These are phyloP conservation scores for Eragrostis curvula DNA, from an alignment of 176 grass and related monocot species.

Conservation along the genomic window DNA sequence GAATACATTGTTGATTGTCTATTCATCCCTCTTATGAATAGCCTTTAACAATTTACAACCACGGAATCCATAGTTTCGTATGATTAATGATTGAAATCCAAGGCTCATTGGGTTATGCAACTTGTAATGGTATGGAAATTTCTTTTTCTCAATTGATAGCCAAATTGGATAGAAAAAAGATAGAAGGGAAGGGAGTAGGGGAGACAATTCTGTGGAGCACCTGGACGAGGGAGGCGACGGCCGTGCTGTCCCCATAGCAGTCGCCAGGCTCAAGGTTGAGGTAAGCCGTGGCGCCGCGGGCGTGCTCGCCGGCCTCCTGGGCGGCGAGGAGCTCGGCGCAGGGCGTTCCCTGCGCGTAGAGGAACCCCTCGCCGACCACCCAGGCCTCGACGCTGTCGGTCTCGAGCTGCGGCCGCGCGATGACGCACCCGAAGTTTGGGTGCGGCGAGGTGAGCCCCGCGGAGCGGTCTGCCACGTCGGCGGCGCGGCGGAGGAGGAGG, in stretches of 20 bases:
- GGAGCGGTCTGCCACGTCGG: conserved; percentile 78
- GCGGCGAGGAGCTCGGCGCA: conserved; percentile 83
- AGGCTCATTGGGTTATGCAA: neutral
- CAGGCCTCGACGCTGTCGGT: conserved; percentile 7
- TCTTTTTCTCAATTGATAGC: neutral
- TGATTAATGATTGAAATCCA: neutral
- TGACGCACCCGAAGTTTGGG: conserved; percentile 91
- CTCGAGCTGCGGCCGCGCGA: conserved; percentile 41
- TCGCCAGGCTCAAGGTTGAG: conserved; percentile 90
- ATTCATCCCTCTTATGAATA: neutral
- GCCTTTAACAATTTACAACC: neutral
- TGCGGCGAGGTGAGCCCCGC: conserved; percentile 77
- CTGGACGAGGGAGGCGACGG: conserved; percentile 77
- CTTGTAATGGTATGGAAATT: neutral
- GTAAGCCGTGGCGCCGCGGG: conserved; percentile 71
- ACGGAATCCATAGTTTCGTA: neutral
- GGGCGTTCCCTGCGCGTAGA: conserved; percentile 91
- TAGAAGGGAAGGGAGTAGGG: neutral
- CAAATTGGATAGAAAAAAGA: neutral
- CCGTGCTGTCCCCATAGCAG: conserved; percentile 75
- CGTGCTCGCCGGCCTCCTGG: conserved; percentile 63
- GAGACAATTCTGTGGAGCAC: conserved; percentile 31
- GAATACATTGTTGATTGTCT: neutral
- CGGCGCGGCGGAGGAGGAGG: conserved; percentile 56
- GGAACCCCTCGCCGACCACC: conserved; percentile 76